Evolutionary conservation across 495 filamentous ascomycete species (phyloP).

Genomic region (Xylaria nigripes): DNA sequence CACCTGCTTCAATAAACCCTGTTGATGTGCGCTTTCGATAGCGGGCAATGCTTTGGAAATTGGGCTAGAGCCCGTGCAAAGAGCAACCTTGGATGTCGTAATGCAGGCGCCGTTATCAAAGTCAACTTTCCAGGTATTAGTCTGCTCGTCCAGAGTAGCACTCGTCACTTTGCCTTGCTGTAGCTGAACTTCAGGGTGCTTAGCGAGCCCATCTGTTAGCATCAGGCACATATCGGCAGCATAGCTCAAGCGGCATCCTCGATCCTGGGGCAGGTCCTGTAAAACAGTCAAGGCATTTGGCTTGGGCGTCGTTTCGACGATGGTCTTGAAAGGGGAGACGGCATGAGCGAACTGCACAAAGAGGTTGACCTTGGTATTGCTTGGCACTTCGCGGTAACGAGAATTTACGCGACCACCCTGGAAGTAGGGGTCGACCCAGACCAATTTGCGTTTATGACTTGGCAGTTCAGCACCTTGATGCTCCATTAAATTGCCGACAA

Average conservation of each 20-base stretch:
- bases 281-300: conserved; percentile 48
- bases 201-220: conserved; percentile 42
- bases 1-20: conserved; percentile 30
- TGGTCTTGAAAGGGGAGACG: conserved; percentile 39
- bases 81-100: conserved; percentile 38
- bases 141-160: conserved; percentile 30
- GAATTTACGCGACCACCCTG: conserved; percentile 44
- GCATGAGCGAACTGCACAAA: conserved; percentile 46
- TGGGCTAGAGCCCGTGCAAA: conserved; percentile 52
- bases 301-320: conserved; percentile 36
- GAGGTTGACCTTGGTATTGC: conserved; percentile 44
- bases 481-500: conserved; percentile 49
- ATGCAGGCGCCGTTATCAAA: conserved; percentile 26
- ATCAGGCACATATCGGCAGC: conserved; percentile 46
- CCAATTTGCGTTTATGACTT: conserved; percentile 33
- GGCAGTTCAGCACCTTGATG: conserved; percentile 14
- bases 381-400: conserved; percentile 50
- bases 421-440: conserved; percentile 49
- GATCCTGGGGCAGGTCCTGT: conserved; percentile 44
- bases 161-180: conserved; percentile 36
- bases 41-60: conserved; percentile 31
- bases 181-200: conserved; percentile 36
- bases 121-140: conserved; percentile 38
- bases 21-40: conserved; percentile 24
- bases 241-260: conserved; percentile 45